These are phyloP conservation scores for Salisapilia sapeloensis DNA, from an alignment of 352 stramenopile species.

Conservation along the genomic window DNA sequence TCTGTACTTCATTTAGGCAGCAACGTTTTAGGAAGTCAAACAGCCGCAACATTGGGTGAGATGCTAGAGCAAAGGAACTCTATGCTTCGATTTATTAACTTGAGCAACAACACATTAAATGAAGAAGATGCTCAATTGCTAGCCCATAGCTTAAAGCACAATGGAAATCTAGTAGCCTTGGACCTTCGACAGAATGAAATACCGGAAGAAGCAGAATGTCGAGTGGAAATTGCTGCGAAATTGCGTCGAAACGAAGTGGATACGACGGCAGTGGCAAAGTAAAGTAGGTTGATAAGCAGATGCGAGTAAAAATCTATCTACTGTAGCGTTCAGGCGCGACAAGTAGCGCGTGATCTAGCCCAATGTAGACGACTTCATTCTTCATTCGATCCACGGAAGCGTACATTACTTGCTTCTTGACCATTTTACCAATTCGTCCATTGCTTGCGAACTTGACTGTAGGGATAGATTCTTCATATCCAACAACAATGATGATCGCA, in stretches of 20 bases:
- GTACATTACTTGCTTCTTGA: conserved; percentile 46
- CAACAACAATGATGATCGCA: conserved; percentile 31
- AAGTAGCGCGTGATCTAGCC: conserved; percentile 37
- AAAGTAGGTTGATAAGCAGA: conserved; percentile 2
- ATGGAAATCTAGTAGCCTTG: conserved; percentile 35
- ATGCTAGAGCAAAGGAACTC: conserved; percentile 54
- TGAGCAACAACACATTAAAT: conserved; percentile 65
- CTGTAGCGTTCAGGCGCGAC: conserved; percentile 15
- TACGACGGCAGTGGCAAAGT: conserved; percentile 8
- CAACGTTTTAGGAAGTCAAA: conserved; percentile 65
- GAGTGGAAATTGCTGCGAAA: conserved; percentile 54
- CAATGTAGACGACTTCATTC: conserved; percentile 26
- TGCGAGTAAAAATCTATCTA: conserved; percentile 1
- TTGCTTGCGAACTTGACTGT: conserved; percentile 38
- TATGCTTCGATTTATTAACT: conserved; percentile 48
- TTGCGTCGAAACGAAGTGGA: conserved; percentile 58
- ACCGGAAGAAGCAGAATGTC: conserved; percentile 24
- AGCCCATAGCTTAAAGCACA: conserved; percentile 38
- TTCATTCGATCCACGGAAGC: conserved; percentile 11
- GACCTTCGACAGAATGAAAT: conserved; percentile 76
- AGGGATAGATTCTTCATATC: conserved; percentile 16
- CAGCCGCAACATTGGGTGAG: conserved; percentile 38
- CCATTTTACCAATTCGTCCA: conserved; percentile 54
- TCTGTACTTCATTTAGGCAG: conserved; percentile 72
- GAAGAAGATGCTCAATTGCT: conserved; percentile 42